A percentile compares a stretch with the other conserved stretches of the same genome.
Conservation (phyloP, 306 rosid species). For the Citrullus amarus region DNA sequence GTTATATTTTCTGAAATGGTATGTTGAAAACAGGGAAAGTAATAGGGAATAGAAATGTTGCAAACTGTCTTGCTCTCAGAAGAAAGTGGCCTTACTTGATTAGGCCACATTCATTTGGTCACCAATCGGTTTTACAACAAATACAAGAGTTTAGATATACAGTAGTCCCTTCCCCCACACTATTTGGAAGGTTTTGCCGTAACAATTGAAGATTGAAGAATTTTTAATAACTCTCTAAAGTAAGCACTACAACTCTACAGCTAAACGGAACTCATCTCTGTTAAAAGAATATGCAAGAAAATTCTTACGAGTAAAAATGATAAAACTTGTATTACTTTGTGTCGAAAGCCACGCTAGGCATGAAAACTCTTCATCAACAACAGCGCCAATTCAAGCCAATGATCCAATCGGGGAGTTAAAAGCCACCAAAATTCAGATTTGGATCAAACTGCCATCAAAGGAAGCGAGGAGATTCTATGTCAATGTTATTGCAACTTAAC, state of each 20-base stretch:
- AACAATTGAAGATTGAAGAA: background rate
- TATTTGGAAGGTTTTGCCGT: slow-evolving; percentile 9
- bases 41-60: background rate
- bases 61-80: background rate
- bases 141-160: slow-evolving; percentile 9
- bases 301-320: slow-evolving; percentile 1
- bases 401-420: slow-evolving; percentile 3
- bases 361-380: background rate
- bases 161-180: background rate
- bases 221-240: background rate
- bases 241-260: slow-evolving; percentile 4
- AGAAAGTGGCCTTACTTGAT: slow-evolving; percentile 7
- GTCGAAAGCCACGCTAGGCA: background rate
- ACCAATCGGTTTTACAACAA: background rate
- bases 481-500: background rate
- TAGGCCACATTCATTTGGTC: background rate
- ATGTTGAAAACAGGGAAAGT: background rate
- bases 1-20: background rate
- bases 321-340: background rate
- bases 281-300: slow-evolving; percentile 11
- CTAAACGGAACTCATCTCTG: background rate
- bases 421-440: slow-evolving; percentile 9
- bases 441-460: background rate
- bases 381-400: background rate
- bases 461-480: background rate